Percentiles rank a stretch among this genome's conserved stretches.
phyloP scores from a whole-genome alignment of 352 stramenopile species.

The Phytophthora megakarya region DNA sequence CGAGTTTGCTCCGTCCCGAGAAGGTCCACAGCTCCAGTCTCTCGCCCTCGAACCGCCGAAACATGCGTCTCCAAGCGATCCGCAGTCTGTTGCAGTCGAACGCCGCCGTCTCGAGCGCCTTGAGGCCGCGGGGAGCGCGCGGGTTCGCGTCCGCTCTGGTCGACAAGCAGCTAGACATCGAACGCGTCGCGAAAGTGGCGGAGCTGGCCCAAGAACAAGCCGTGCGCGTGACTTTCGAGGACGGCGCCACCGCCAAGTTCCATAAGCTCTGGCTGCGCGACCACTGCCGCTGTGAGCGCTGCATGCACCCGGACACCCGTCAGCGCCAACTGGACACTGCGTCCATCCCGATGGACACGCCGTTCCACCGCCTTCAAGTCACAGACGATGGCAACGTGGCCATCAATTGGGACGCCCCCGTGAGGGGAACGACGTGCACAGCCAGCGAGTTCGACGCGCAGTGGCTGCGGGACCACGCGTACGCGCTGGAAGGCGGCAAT shows the following conservation, averaged over 20 bases:
- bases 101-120: neutral
- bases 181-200: conserved; percentile 49
- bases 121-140: conserved; percentile 3
- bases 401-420: conserved; percentile 62
- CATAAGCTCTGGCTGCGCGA: conserved; percentile 88
- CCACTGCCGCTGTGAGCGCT: conserved; percentile 73
- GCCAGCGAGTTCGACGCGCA: conserved; percentile 69
- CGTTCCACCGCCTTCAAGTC: conserved; percentile 46
- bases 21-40: conserved; percentile 12
- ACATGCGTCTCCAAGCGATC: conserved; percentile 33
- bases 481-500: conserved; percentile 43
- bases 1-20: conserved; percentile 16
- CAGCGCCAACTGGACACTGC: conserved; percentile 83
- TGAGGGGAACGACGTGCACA: conserved; percentile 60
- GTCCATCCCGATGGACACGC: conserved; percentile 66
- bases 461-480: conserved; percentile 81
- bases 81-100: conserved; percentile 17
- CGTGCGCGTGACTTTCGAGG: conserved; percentile 73
- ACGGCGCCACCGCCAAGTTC: conserved; percentile 79
- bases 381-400: conserved; percentile 37
- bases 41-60: neutral
- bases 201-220: conserved; percentile 56
- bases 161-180: conserved; percentile 24
- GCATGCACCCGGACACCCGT: conserved; percentile 69
- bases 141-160: conserved; percentile 24